Conservation (phyloP, 192 early-diverging fungal genomes). For the Lobulomyces angularis region DNA sequence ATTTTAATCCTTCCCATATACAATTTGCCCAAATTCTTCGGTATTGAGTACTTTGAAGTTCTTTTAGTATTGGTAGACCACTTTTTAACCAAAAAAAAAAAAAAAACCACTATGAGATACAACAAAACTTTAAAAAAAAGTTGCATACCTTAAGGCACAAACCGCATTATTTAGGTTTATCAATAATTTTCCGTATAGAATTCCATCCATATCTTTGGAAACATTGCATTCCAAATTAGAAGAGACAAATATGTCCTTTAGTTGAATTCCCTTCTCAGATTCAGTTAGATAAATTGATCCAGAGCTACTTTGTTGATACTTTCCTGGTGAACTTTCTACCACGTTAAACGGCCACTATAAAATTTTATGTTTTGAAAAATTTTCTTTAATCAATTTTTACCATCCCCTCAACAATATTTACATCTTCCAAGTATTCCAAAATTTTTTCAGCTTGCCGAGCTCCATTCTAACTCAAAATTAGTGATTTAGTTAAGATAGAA, state of each 20-base stretch:
- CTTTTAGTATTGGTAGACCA: conserved; percentile 16
- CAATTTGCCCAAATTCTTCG: conserved; percentile 17
- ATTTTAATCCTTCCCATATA: conserved; percentile 22
- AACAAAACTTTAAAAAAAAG: too few species aligned
- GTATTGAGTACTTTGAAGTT: conserved; percentile 13
- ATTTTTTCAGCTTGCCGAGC: conserved; percentile 1
- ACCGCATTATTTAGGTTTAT: conserved; percentile 34
- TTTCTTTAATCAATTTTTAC: background rate
- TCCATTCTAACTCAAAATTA: conserved; percentile 15
- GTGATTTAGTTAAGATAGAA: conserved; percentile 6
- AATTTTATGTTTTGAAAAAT: background rate
- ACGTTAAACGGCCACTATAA: conserved; percentile 25
- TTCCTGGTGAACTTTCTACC: conserved; percentile 3
- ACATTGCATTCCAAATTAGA: conserved; percentile 10
- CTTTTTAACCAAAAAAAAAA: too few species aligned
- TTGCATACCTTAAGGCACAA: conserved; percentile 23
- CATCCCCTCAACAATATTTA: conserved; percentile 22
- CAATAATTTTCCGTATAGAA: conserved; percentile 30
- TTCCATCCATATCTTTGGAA: conserved; percentile 14
- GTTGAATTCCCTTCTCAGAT: conserved; percentile 3
- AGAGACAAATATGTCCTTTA: conserved; percentile 12
- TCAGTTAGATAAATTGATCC: conserved; percentile 21
- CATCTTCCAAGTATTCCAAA: conserved; percentile 2
- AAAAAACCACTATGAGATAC: too few species aligned
- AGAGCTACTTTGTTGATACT: conserved; percentile 14